A percentile compares a stretch with the other conserved stretches of the same genome.
phyloP scores from a whole-genome alignment of 2,329 filamentous ascomycete genomes.

The Xylaria polymorpha region DNA sequence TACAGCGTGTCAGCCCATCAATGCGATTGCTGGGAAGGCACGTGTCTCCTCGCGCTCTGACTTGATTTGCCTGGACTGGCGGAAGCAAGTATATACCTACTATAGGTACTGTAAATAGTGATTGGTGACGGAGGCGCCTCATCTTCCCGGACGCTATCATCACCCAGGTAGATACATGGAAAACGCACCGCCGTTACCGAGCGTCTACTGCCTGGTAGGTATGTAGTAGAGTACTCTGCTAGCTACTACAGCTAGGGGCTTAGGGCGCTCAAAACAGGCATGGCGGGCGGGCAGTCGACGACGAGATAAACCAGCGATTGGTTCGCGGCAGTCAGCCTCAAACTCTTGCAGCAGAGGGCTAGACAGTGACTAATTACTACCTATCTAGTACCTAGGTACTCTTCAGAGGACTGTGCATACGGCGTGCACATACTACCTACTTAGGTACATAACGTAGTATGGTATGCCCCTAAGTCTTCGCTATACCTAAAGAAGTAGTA shows the following conservation, averaged over 20 bases:
- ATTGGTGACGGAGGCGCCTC: background rate
- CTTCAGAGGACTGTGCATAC: background rate
- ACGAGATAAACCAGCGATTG: background rate
- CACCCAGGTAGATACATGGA: background rate
- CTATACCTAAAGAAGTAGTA: conserved; percentile 19
- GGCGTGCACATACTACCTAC: no score
- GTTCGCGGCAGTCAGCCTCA: conserved; percentile 15
- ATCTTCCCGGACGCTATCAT: no score
- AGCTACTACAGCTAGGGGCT: background rate
- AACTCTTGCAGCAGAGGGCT: conserved; percentile 4
- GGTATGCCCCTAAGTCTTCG: background rate
- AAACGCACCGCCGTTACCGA: background rate
- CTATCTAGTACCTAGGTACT: background rate
- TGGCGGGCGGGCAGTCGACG: background rate
- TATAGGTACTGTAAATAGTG: background rate
- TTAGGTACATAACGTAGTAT: no score
- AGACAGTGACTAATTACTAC: background rate
- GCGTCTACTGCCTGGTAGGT: background rate
- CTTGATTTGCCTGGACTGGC: background rate
- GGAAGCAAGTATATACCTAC: conserved; percentile 1
- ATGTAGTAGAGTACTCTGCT: background rate
- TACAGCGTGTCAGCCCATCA: background rate
- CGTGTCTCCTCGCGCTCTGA: background rate
- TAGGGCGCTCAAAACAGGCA: background rate
- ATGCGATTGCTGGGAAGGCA: background rate